Percentiles rank a stretch among this genome's conserved stretches.
phyloP scores from a whole-genome alignment of 164 flowering plant genomes.

The Kalanchoe fedtschenkoi region DNA sequence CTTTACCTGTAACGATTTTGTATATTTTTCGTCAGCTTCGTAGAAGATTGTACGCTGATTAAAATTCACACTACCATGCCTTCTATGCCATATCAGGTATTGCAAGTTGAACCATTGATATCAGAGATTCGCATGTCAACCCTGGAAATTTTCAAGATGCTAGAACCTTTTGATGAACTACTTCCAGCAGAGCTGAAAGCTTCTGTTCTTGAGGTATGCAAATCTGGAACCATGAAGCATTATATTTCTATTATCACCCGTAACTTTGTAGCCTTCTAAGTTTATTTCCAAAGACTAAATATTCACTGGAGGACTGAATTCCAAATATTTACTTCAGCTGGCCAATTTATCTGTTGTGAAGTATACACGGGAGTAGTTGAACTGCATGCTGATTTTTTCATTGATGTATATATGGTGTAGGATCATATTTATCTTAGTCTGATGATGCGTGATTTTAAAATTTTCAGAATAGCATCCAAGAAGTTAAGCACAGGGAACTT shows the following conservation, averaged over 20 bases:
- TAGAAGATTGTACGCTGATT: neutral
- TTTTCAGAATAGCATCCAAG: constrained; percentile 7
- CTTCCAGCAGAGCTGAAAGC: constrained; percentile 43
- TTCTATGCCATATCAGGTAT: constrained; percentile 34
- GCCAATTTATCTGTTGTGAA: constrained; percentile 2
- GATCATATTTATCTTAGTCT: neutral
- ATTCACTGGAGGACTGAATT: neutral
- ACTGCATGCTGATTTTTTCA: neutral
- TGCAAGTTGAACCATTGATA: constrained; percentile 54
- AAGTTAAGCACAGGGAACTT: neutral
- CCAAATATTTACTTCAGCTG: neutral
- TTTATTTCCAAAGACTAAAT: constrained; percentile 1
- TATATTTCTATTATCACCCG: neutral
- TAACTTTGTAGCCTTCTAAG: no score
- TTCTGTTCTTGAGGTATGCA: constrained; percentile 62
- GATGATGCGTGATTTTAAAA: neutral
- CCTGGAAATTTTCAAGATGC: constrained; percentile 36
- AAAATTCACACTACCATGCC: neutral
- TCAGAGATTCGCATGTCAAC: constrained; percentile 32
- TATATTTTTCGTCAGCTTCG: neutral
- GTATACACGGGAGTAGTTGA: neutral
- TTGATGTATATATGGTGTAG: neutral
- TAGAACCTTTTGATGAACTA: constrained; percentile 30
- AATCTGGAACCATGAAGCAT: neutral
- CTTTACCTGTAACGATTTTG: neutral